Evolutionary conservation across 2,329 filamentous ascomycete genomes (phyloP).

Genomic region (Exophiala mesophila): DNA sequence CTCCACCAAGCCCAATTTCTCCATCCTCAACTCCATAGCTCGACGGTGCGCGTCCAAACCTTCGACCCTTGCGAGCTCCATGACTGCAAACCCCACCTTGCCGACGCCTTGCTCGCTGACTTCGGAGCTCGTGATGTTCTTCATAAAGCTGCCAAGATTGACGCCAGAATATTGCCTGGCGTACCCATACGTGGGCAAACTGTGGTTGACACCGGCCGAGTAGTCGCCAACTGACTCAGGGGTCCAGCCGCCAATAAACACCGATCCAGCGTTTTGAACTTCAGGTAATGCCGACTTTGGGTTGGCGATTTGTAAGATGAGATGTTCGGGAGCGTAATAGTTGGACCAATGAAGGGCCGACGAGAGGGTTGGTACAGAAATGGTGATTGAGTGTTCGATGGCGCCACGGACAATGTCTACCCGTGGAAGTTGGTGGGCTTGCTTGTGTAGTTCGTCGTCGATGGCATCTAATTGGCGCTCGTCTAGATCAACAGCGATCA

Average conservation of each 20-base stretch:
- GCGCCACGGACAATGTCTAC: constrained; percentile 89
- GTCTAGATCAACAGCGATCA: constrained; percentile 75
- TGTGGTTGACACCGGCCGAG: constrained; percentile 96
- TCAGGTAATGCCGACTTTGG: constrained; percentile 68
- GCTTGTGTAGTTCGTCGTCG: constrained; percentile 82
- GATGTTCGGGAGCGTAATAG: constrained; percentile 89
- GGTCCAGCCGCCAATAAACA: constrained; percentile 94
- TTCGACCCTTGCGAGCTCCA: constrained; percentile 91
- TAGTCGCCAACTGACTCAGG: constrained; percentile 98
- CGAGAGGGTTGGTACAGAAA: constrained; percentile 64
- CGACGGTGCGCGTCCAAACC: constrained; percentile 87
- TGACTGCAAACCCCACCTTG: constrained; percentile 83
- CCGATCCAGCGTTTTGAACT: constrained; percentile 90
- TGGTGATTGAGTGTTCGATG: constrained; percentile 86
- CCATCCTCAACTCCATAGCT: constrained; percentile 62
- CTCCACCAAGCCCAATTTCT: constrained; percentile 28
- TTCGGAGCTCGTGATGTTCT: constrained; percentile 94
- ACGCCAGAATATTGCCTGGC: constrained; percentile 98
- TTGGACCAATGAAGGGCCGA: constrained; percentile 83
- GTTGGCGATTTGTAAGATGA: constrained; percentile 83
- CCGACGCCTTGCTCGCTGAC: constrained; percentile 77
- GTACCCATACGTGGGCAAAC: constrained; percentile 92
- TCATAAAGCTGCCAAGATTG: constrained; percentile 91
- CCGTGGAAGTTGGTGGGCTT: constrained; percentile 80
- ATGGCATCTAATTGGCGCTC: constrained; percentile 73